phyloP scores from a whole-genome alignment of 2,329 filamentous ascomycete species.

The Zasmidium angulare region DNA sequence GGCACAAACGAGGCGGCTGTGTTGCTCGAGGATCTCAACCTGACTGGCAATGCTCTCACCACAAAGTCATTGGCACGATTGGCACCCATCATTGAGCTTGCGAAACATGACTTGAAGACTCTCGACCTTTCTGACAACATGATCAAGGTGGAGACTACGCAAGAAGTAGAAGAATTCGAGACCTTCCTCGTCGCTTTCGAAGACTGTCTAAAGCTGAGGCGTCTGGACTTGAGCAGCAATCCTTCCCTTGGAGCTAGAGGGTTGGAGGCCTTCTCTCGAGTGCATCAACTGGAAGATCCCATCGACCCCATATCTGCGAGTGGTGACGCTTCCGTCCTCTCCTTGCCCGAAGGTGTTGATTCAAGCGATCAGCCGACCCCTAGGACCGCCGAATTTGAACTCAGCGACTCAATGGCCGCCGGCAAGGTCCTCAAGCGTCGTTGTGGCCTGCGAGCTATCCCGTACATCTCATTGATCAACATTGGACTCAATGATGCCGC shows the following conservation, averaged over 20 bases:
- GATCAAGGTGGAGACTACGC: slow-evolving; percentile 39
- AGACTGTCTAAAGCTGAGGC: slow-evolving; percentile 43
- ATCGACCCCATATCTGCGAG: slow-evolving; percentile 33
- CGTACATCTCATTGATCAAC: slow-evolving; percentile 40
- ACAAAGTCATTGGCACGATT: slow-evolving; percentile 42
- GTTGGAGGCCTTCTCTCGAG: slow-evolving; percentile 47
- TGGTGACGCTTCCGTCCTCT: slow-evolving; percentile 23
- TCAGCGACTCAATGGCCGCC: slow-evolving; percentile 19
- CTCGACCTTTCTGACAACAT: slow-evolving; percentile 49
- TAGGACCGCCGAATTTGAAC: background rate
- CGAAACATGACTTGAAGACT: slow-evolving; percentile 45
- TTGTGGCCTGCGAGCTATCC: slow-evolving; percentile 41
- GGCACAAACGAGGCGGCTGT: slow-evolving; percentile 31
- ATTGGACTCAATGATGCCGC: slow-evolving; percentile 38
- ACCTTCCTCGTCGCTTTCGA: slow-evolving; percentile 46
- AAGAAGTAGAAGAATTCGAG: slow-evolving; percentile 44
- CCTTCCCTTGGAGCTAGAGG: slow-evolving; percentile 40
- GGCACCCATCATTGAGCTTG: slow-evolving; percentile 42
- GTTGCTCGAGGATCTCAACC: slow-evolving; percentile 48
- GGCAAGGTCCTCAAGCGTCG: slow-evolving; percentile 23
- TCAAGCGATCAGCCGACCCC: slow-evolving; percentile 2
- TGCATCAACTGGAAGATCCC: slow-evolving; percentile 39
- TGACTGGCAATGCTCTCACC: slow-evolving; percentile 48
- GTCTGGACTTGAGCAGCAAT: slow-evolving; percentile 49
- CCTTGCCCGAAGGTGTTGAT: slow-evolving; percentile 23